Conservation (phyloP, 768 basidiomycete genomes). For the Amanita phalloides region DNA sequence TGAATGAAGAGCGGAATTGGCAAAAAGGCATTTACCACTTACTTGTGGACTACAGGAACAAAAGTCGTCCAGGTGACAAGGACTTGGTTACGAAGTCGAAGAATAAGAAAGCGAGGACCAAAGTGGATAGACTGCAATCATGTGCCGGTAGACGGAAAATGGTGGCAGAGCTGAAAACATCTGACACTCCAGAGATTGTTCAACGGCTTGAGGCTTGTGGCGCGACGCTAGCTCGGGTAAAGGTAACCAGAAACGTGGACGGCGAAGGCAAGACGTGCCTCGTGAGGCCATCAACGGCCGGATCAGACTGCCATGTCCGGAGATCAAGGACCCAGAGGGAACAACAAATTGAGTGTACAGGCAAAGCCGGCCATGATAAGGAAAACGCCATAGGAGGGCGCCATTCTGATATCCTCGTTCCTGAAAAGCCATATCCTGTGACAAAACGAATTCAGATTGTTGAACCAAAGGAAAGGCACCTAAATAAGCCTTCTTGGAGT, state of each 20-base stretch:
- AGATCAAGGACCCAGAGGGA: constrained; percentile 4
- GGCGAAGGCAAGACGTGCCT: no score
- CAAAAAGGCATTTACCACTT: constrained; percentile 95
- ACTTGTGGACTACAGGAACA: constrained; percentile 73
- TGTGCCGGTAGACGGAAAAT: neutral
- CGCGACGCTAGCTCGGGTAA: neutral
- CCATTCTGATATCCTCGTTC: neutral
- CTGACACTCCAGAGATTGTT: no score
- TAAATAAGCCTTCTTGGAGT: constrained; percentile 19
- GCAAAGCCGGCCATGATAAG: constrained; percentile 2
- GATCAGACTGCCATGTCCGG: neutral
- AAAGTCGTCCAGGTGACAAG: constrained; percentile 47
- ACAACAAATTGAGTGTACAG: constrained; percentile 4
- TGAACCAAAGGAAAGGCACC: constrained; percentile 26
- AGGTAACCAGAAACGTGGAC: neutral
- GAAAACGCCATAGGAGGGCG: neutral
- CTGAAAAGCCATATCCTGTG: neutral
- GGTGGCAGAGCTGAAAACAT: neutral
- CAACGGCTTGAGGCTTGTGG: neutral
- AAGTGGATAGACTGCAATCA: neutral
- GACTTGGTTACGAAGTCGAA: neutral
- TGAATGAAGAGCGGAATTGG: constrained; percentile 66
- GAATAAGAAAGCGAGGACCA: neutral
- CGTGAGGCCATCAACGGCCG: neutral
- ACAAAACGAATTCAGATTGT: constrained; percentile 37